Evolutionary conservation across 805 yeast species (phyloP).

Genomic region (Danielia reshetovae): DNA sequence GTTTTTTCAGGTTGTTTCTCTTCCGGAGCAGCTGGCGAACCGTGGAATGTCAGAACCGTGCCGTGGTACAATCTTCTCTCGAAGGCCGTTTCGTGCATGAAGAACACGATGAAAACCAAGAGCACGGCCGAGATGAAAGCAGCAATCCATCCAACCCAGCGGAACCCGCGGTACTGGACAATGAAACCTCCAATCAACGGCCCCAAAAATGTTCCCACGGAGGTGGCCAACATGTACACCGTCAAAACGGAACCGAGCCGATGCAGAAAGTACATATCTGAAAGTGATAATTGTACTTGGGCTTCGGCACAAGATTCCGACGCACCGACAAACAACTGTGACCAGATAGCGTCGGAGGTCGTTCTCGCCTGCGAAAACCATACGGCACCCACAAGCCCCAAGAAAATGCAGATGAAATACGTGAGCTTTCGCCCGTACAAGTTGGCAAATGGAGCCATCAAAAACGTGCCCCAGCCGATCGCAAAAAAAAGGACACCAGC

Average conservation of each 20-base stretch:
- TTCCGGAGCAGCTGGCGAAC: background rate
- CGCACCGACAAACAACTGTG: slow-evolving; percentile 76
- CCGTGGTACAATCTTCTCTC: slow-evolving; percentile 38
- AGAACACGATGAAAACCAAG: slow-evolving; percentile 50
- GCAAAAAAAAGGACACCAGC: slow-evolving; percentile 74
- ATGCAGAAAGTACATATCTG: slow-evolving; percentile 76
- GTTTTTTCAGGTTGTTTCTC: background rate
- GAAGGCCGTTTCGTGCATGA: slow-evolving; percentile 67
- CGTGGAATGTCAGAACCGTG: slow-evolving; percentile 1
- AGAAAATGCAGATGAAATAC: slow-evolving; percentile 54
- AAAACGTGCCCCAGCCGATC: slow-evolving; percentile 61
- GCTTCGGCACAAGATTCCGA: slow-evolving; percentile 77
- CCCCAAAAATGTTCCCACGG: slow-evolving; percentile 75
- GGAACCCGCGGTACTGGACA: slow-evolving; percentile 55
- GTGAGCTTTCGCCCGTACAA: slow-evolving; percentile 66
- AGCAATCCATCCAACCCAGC: slow-evolving; percentile 78
- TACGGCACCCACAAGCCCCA: slow-evolving; percentile 61
- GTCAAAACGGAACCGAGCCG: slow-evolving; percentile 73
- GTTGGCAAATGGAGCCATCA: slow-evolving; percentile 65
- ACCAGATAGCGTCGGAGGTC: slow-evolving; percentile 67
- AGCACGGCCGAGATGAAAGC: slow-evolving; percentile 49
- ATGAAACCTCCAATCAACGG: slow-evolving; percentile 78
- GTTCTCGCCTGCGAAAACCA: slow-evolving; percentile 63
- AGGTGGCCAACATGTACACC: slow-evolving; percentile 67
- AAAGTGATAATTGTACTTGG: slow-evolving; percentile 60